Percentiles rank a stretch among this genome's conserved stretches.
Conservation (phyloP, 257 asterid species). For the Solanum ahanhuiri region DNA sequence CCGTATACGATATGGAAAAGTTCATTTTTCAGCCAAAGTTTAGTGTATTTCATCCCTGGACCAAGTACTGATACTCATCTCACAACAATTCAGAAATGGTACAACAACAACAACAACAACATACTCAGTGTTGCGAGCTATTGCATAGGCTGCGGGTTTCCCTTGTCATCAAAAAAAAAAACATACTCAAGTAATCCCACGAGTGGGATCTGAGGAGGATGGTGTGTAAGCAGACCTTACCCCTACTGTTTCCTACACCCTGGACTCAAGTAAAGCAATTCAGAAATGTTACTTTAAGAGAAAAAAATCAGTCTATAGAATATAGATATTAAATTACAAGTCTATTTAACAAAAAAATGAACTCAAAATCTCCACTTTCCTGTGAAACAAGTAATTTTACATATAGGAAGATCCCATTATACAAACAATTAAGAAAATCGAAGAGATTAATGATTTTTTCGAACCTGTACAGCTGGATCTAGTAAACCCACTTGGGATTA, state of each 20-base stretch:
- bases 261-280: background rate
- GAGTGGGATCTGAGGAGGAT: background rate
- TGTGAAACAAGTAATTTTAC: background rate
- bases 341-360: background rate
- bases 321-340: background rate
- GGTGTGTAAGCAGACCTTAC: background rate
- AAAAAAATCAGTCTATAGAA: background rate
- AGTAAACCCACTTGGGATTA: constrained; percentile 49
- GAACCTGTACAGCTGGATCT: constrained; percentile 47
- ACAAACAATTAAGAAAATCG: background rate
- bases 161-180: too few species aligned
- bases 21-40: background rate
- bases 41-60: background rate
- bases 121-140: background rate
- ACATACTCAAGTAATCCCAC: background rate
- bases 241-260: background rate
- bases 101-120: background rate
- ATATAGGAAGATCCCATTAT: background rate
- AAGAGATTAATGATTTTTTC: background rate
- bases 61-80: background rate
- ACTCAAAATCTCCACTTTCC: background rate
- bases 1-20: background rate
- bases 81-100: background rate
- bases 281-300: background rate
- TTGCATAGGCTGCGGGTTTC: too few species aligned